Conservation (phyloP, 495 filamentous ascomycete species). For the Hyphodiscus hymeniophilus region DNA sequence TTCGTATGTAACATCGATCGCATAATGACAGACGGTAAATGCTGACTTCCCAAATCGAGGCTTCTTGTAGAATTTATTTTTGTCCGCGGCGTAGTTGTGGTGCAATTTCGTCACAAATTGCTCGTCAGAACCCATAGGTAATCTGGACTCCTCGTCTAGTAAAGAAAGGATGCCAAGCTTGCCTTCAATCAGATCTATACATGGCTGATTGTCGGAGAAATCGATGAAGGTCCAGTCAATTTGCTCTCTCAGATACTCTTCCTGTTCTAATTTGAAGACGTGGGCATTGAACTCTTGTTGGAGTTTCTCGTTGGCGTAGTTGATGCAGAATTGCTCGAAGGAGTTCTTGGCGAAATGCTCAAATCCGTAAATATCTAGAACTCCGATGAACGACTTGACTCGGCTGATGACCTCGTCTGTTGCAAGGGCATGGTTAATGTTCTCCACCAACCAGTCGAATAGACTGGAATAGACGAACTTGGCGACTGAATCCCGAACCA, state of each 20-base stretch:
- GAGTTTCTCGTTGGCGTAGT: constrained; percentile 98
- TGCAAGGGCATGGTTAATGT: constrained; percentile 83
- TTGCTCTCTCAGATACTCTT: constrained; percentile 93
- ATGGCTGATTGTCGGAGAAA: constrained; percentile 99
- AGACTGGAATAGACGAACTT: constrained; percentile 98
- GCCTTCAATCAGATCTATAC: constrained; percentile 96
- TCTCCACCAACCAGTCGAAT: constrained; percentile 98
- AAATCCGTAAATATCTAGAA: constrained; percentile 99
- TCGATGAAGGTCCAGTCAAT: constrained; percentile 99
- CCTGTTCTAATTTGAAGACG: constrained; percentile 99
- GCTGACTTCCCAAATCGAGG: constrained; percentile 94
- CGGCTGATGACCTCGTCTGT: constrained; percentile 77
- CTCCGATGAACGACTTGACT: constrained; percentile 92
- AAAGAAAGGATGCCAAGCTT: constrained; percentile 90
- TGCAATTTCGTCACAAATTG: constrained; percentile 97
- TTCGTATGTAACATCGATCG: constrained; percentile 96
- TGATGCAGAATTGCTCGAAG: constrained; percentile 99
- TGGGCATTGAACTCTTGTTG: constrained; percentile 99
- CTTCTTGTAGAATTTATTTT: constrained; percentile 97
- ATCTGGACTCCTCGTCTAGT: constrained; percentile 89
- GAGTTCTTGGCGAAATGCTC: constrained; percentile 99
- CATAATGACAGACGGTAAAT: constrained; percentile 99
- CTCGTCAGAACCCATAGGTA: constrained; percentile 96
- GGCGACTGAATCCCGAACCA: constrained; percentile 94
- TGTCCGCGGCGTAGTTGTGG: constrained; percentile 83